These are phyloP conservation scores for Kingdonia uniflora DNA, from an alignment of 164 flowering plant genomes.

Conservation along the genomic window DNA sequence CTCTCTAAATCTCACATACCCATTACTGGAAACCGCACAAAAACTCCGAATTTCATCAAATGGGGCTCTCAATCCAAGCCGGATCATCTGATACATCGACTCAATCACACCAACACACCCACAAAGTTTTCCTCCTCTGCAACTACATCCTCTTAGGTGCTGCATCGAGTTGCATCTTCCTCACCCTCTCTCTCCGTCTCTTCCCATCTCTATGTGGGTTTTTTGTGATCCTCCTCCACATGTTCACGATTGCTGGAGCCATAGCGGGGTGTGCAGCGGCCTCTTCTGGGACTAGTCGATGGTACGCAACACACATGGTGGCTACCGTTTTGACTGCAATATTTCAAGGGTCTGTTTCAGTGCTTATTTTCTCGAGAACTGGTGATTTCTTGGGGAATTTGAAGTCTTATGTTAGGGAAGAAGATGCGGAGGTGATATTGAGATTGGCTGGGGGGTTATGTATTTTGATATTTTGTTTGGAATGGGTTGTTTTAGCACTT, in stretches of 20 bases:
- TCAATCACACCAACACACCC: conserved; percentile 35
- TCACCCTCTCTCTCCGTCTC: conserved; percentile 70
- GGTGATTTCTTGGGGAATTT: conserved; percentile 38
- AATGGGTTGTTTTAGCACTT: conserved; percentile 51
- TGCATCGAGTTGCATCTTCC: conserved; percentile 78
- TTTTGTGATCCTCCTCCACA: conserved; percentile 74
- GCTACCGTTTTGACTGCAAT: conserved; percentile 64
- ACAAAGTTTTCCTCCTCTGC: conserved; percentile 56
- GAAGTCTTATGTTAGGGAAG: conserved; percentile 59
- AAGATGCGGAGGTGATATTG: conserved; percentile 53
- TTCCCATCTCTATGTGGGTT: conserved; percentile 53
- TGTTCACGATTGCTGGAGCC: conserved; percentile 45
- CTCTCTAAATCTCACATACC: not conserved
- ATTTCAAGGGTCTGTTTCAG: conserved; percentile 66
- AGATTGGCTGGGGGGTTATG: conserved; percentile 49
- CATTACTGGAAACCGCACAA: not conserved
- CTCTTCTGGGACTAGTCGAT: conserved; percentile 28
- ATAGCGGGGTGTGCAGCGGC: conserved; percentile 42
- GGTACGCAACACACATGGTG: conserved; percentile 70
- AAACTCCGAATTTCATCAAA: conserved; percentile 3
- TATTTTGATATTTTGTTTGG: conserved; percentile 41
- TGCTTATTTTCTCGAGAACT: conserved; percentile 50
- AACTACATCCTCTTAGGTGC: conserved; percentile 80
- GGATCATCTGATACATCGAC: conserved; percentile 3
- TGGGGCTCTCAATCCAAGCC: conserved; percentile 22